Evolutionary conservation across 2,329 filamentous ascomycete species (phyloP).

Genomic region (Xylariaceae sp.): DNA sequence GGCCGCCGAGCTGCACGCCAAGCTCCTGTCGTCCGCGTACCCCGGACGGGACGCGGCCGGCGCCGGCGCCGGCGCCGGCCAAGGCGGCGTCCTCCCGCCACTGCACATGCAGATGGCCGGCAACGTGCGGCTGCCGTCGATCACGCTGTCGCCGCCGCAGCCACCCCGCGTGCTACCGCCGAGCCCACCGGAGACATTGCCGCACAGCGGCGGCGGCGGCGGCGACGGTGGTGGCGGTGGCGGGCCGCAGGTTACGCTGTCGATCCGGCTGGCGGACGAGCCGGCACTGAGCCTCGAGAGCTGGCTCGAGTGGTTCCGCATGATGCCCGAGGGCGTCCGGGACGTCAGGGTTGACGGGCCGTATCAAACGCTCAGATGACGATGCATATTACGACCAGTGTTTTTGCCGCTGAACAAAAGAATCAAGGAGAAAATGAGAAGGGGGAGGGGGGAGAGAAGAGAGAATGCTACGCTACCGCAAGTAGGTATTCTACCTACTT

Average conservation of each 20-base stretch:
- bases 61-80: conserved; percentile 9
- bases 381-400: neutral
- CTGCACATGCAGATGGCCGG: conserved; percentile 49
- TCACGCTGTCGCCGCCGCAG: conserved; percentile 45
- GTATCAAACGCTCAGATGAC: conserved; percentile 32
- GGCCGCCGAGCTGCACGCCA: conserved; percentile 46
- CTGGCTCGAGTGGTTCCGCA: conserved; percentile 51
- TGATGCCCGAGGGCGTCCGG: conserved; percentile 49
- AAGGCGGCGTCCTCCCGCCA: conserved; percentile 40
- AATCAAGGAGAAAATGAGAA: too few species aligned
- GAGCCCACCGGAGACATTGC: conserved; percentile 28
- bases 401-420: neutral
- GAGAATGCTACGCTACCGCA: too few species aligned
- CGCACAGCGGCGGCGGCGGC: too few species aligned
- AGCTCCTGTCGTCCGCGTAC: conserved; percentile 43
- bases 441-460: too few species aligned
- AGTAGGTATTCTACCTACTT: too few species aligned
- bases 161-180: conserved; percentile 26
- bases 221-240: conserved; percentile 11
- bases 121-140: conserved; percentile 46
- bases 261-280: conserved; percentile 43
- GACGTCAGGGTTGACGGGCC: conserved; percentile 49
- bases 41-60: conserved; percentile 27
- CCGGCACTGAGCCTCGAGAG: conserved; percentile 39
- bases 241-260: conserved; percentile 40